Evolutionary conservation across 208 protist species (phyloP).

Genomic region (Leishmania aethiopica): DNA sequence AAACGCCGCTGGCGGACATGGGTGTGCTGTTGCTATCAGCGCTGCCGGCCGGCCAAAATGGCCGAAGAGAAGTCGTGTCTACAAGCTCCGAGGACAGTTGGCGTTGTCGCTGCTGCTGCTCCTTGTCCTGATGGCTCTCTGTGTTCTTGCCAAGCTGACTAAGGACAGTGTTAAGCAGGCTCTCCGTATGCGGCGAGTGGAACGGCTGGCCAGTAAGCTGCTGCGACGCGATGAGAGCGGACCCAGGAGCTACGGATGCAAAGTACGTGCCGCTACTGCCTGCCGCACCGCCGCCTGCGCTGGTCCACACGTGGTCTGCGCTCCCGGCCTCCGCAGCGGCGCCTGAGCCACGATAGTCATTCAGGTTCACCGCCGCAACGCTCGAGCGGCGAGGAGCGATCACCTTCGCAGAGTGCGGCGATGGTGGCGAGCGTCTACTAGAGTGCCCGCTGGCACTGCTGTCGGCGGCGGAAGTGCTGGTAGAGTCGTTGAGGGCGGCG

Average conservation of each 20-base stretch:
- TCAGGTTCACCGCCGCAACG: constrained; percentile 27
- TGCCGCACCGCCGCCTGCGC: background rate
- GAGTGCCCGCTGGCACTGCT: background rate
- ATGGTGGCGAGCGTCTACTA: background rate
- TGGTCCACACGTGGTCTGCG: background rate
- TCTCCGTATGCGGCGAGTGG: constrained; percentile 30
- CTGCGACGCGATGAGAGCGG: background rate
- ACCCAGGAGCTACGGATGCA: constrained; percentile 14
- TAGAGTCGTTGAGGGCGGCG: background rate
- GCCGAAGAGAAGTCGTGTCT: background rate
- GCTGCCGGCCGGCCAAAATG: background rate
- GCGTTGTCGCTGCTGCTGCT: background rate
- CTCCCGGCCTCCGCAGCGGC: background rate
- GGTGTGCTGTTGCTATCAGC: background rate
- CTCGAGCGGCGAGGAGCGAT: constrained; percentile 27
- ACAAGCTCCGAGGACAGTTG: background rate
- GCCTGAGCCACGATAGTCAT: background rate
- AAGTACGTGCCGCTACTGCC: constrained; percentile 6
- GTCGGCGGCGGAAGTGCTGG: background rate
- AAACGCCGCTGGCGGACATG: background rate
- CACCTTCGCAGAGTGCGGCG: constrained; percentile 18
- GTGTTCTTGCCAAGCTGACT: background rate
- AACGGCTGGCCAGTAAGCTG: background rate
- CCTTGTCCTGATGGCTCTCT: background rate
- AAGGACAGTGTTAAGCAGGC: constrained; percentile 24